A percentile compares a stretch with the other conserved stretches of the same genome.
These are phyloP conservation scores for Penicillium pancosmium DNA, from an alignment of 495 filamentous ascomycete genomes.

Conservation along the genomic window DNA sequence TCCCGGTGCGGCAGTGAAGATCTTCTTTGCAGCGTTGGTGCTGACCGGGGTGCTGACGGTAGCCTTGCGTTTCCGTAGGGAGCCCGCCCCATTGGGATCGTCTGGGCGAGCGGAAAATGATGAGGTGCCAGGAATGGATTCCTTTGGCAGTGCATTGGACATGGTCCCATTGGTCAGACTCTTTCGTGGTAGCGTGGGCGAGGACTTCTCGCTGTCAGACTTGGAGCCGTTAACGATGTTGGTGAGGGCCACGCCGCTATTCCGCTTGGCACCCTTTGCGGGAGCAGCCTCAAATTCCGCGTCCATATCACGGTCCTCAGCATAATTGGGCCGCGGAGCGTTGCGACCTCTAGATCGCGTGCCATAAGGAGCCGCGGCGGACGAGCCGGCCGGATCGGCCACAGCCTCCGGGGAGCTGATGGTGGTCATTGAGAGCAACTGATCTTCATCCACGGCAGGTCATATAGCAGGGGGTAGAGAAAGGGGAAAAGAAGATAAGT, in stretches of 20 bases:
- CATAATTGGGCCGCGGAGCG: conserved; percentile 88
- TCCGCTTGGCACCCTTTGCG: conserved; percentile 52
- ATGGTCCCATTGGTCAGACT: conserved; percentile 43
- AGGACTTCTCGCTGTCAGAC: conserved; percentile 45
- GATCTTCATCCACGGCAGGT: conserved; percentile 38
- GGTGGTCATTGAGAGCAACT: conserved; percentile 54
- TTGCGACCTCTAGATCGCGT: conserved; percentile 93
- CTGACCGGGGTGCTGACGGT: conserved; percentile 52
- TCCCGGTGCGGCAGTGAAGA: conserved; percentile 50
- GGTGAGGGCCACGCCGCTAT: conserved; percentile 31
- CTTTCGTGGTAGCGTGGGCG: conserved; percentile 45
- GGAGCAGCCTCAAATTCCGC: conserved; percentile 67
- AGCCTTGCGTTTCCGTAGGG: conserved; percentile 80
- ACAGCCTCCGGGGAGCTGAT: conserved; percentile 50
- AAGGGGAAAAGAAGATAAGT: background rate
- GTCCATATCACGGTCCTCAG: conserved; percentile 92
- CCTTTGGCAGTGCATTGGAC: conserved; percentile 43
- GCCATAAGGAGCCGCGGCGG: conserved; percentile 76
- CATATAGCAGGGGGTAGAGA: conserved; percentile 8
- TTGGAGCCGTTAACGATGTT: conserved; percentile 39
- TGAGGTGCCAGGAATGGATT: conserved; percentile 65
- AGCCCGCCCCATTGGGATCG: conserved; percentile 37
- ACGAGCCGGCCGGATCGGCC: conserved; percentile 44
- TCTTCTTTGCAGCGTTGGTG: conserved; percentile 41
- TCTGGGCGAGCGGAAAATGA: conserved; percentile 59